Percentiles rank a stretch among this genome's conserved stretches.
phyloP scores from a whole-genome alignment of 2,329 filamentous ascomycete species.

The Clarireedia sp. region DNA sequence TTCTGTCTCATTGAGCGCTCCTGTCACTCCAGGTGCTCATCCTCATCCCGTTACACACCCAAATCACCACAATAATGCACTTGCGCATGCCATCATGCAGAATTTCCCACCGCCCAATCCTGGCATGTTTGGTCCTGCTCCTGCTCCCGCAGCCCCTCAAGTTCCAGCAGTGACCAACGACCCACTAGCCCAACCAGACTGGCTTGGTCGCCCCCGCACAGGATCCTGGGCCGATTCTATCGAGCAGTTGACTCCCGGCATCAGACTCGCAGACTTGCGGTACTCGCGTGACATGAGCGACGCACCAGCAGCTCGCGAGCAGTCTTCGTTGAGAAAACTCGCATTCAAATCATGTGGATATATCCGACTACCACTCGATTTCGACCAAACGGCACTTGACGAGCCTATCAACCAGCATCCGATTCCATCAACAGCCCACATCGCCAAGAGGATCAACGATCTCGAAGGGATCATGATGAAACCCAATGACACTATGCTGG shows the following conservation, averaged over 20 bases:
- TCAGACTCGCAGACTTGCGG: conserved; percentile 35
- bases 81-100: conserved; percentile 1
- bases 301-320: conserved; percentile 16
- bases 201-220: conserved; percentile 31
- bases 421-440: conserved; percentile 10
- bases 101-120: not conserved
- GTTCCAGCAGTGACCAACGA: too few species aligned
- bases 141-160: not conserved
- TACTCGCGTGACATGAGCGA: conserved; percentile 29
- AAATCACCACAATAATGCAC: conserved; percentile 6
- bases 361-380: conserved; percentile 25
- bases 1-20: conserved; percentile 55
- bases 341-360: conserved; percentile 29
- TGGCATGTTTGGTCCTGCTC: too few species aligned
- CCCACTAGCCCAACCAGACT: not conserved
- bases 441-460: conserved; percentile 21
- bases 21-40: conserved; percentile 25
- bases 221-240: conserved; percentile 45
- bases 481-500: conserved; percentile 20
- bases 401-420: not conserved
- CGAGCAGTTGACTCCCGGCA: conserved; percentile 41
- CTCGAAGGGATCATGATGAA: conserved; percentile 28
- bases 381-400: conserved; percentile 23
- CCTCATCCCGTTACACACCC: conserved; percentile 13
- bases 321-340: conserved; percentile 19